phyloP scores from a whole-genome alignment of 139 green algal genomes.

The Chlorella sp. region DNA sequence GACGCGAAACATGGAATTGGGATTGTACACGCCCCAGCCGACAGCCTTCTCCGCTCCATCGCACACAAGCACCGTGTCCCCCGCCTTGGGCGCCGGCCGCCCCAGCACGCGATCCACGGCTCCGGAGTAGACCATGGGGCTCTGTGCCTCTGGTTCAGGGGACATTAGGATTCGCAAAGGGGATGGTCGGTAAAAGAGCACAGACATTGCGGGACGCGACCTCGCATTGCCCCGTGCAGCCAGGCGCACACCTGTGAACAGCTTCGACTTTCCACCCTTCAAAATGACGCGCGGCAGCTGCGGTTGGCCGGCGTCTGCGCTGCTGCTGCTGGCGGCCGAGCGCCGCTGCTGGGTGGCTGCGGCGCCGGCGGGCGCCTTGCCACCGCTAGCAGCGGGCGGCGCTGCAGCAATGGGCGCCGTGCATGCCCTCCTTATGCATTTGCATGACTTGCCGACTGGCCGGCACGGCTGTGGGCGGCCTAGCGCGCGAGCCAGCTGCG shows the following conservation, averaged over 20 bases:
- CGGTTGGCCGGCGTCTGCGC: too few species aligned
- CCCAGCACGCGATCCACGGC: constrained; percentile 75
- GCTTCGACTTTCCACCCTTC: constrained; percentile 72
- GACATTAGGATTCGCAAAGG: too few species aligned
- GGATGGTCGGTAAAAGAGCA: too few species aligned
- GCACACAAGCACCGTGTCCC: constrained; percentile 72
- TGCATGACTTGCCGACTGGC: too few species aligned
- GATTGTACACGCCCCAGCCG: constrained; percentile 88
- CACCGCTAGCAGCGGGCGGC: too few species aligned
- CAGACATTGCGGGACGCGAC: too few species aligned
- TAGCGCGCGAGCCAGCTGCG: too few species aligned
- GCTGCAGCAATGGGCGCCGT: too few species aligned
- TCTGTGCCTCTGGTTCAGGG: neutral
- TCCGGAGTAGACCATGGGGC: constrained; percentile 64
- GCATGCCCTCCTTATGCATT: too few species aligned
- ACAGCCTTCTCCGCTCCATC: constrained; percentile 54
- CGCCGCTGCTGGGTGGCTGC: neutral
- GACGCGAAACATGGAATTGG: constrained; percentile 78
- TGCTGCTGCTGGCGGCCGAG: neutral
- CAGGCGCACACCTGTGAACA: constrained; percentile 60
- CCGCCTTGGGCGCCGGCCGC: constrained; percentile 46
- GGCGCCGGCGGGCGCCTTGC: too few species aligned
- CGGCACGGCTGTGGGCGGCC: too few species aligned
- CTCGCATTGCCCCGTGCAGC: too few species aligned
- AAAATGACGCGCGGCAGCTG: constrained; percentile 58